phyloP scores from a whole-genome alignment of 176 grass and related monocot species.

The Echinochloa phyllopogon region DNA sequence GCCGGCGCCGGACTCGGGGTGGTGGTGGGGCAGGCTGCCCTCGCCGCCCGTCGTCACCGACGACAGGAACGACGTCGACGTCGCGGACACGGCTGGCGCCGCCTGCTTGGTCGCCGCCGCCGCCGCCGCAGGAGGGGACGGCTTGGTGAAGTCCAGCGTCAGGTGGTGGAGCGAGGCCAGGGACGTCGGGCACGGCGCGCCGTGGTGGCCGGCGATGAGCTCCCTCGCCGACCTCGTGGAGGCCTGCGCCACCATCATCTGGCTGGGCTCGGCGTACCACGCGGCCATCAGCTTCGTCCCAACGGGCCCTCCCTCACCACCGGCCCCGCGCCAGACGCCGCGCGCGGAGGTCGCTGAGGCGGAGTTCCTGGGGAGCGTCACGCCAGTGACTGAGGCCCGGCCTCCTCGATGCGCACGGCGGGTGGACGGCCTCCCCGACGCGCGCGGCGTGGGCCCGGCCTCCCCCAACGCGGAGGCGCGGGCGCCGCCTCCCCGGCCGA shows the following conservation, averaged over 20 bases:
- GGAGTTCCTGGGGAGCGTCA: constrained; percentile 45
- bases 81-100: constrained; percentile 41
- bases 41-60: constrained; percentile 63
- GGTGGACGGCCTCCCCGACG: no score
- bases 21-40: constrained; percentile 64
- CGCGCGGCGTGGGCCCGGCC: no score
- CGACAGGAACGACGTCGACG: constrained; percentile 74
- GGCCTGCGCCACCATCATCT: constrained; percentile 58
- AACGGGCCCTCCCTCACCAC: constrained; percentile 41
- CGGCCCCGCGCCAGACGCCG: constrained; percentile 44
- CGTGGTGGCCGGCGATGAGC: constrained; percentile 54
- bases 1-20: constrained; percentile 9
- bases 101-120: no score
- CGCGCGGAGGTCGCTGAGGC: constrained; percentile 33
- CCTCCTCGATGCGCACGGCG: no score
- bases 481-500: no score
- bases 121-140: neutral
- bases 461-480: no score
- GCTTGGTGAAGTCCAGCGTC: constrained; percentile 70
- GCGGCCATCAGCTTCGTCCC: constrained; percentile 57
- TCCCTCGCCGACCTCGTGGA: constrained; percentile 30
- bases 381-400: constrained; percentile 51
- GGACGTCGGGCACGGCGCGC: constrained; percentile 59
- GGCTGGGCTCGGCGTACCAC: constrained; percentile 45
- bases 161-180: constrained; percentile 66